phyloP scores from a whole-genome alignment of 2,329 filamentous ascomycete genomes.

The Diaporthe helianthi region DNA sequence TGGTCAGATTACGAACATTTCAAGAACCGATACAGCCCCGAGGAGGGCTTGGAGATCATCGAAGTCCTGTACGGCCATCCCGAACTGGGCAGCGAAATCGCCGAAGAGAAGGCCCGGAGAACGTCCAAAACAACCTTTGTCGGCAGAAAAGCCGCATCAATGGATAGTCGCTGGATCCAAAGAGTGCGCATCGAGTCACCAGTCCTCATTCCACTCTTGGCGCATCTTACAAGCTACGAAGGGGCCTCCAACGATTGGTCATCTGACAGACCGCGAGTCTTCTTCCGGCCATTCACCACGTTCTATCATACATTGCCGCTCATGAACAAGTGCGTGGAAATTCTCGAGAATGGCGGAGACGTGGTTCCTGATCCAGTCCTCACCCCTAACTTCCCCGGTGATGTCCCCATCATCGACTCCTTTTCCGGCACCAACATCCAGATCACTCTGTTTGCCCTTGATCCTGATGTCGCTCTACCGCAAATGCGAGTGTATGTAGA shows the following conservation, averaged over 20 bases:
- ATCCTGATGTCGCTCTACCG: neutral
- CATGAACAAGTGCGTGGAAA: slow-evolving; percentile 29
- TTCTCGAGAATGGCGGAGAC: neutral
- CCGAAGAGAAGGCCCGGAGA: slow-evolving; percentile 18
- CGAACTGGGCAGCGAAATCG: slow-evolving; percentile 6
- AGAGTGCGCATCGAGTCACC: slow-evolving; percentile 38
- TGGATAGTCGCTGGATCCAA: slow-evolving; percentile 30
- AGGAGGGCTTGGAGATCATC: slow-evolving; percentile 36
- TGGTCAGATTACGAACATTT: slow-evolving; percentile 37
- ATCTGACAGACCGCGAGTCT: slow-evolving; percentile 31
- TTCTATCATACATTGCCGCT: slow-evolving; percentile 33
- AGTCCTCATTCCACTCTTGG: slow-evolving; percentile 32
- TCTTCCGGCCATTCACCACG: slow-evolving; percentile 34
- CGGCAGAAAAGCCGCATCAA: neutral
- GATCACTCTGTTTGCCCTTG: neutral
- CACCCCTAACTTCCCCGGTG: neutral
- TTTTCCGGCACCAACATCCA: neutral
- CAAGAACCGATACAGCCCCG: slow-evolving; percentile 37
- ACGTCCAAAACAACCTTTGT: neutral
- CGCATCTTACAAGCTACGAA: slow-evolving; percentile 17
- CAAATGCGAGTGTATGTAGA: slow-evolving; percentile 19
- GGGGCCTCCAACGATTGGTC: slow-evolving; percentile 18
- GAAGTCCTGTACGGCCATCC: slow-evolving; percentile 36
- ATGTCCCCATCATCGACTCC: neutral
- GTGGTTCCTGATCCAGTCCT: no score